phyloP scores from a whole-genome alignment of 2,329 filamentous ascomycete species.

The Aureobasidium uvarum region DNA sequence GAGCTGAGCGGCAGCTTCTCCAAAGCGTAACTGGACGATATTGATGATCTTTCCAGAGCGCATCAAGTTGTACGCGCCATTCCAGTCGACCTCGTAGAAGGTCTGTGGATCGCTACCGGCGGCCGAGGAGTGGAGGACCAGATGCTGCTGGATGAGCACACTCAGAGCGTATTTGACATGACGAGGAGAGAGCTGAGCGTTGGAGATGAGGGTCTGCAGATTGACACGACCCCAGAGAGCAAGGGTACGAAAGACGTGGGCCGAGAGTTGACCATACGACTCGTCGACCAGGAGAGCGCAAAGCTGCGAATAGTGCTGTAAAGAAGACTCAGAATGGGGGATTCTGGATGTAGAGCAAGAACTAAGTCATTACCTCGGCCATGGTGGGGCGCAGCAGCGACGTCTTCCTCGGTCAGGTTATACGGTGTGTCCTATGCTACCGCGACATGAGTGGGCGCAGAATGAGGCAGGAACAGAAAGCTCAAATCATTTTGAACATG shows the following conservation, averaged over 20 bases:
- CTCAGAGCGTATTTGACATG: constrained; percentile 79
- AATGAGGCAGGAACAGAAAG: not conserved
- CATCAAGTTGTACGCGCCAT: constrained; percentile 76
- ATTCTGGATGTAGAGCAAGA: not conserved
- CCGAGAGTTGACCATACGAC: constrained; percentile 85
- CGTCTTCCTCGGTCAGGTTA: constrained; percentile 41
- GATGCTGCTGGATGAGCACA: constrained; percentile 83
- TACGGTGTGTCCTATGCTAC: constrained; percentile 23
- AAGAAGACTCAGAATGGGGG: constrained; percentile 32
- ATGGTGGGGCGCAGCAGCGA: constrained; percentile 31
- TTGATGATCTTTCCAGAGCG: constrained; percentile 79
- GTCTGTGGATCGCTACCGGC: constrained; percentile 60
- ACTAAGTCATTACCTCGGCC: constrained; percentile 27
- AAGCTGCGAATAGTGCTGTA: constrained; percentile 79
- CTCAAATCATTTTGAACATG: constrained; percentile 10
- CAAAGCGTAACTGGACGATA: constrained; percentile 70
- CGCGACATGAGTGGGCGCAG: constrained; percentile 25
- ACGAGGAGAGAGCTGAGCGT: constrained; percentile 69
- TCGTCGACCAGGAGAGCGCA: constrained; percentile 87
- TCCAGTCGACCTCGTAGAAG: constrained; percentile 80
- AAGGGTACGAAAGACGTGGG: constrained; percentile 79
- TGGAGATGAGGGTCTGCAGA: constrained; percentile 65
- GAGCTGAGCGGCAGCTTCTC: constrained; percentile 69
- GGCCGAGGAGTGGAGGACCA: constrained; percentile 49
- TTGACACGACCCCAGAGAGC: constrained; percentile 75